Conservation (phyloP, 257 asterid genomes). For the Osmanthus fragrans region DNA sequence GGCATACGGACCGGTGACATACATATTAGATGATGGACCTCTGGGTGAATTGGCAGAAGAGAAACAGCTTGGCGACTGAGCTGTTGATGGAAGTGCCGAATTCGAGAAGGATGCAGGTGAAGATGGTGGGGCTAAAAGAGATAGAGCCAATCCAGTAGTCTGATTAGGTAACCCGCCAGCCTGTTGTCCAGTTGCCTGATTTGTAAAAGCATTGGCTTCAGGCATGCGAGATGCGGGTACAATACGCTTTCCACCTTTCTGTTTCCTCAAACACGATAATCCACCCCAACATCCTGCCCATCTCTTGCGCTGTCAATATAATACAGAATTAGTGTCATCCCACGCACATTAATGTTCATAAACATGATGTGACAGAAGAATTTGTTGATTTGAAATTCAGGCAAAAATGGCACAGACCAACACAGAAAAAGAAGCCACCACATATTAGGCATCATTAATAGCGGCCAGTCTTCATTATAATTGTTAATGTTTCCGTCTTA, state of each 20-base stretch:
- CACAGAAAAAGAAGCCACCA: slow-evolving; percentile 6
- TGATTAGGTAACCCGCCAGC: slow-evolving; percentile 65
- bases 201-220: slow-evolving; percentile 54
- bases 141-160: slow-evolving; percentile 36
- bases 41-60: slow-evolving; percentile 52
- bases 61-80: slow-evolving; percentile 57
- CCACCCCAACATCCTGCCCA: slow-evolving; percentile 91
- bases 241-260: slow-evolving; percentile 87
- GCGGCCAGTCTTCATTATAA: neutral
- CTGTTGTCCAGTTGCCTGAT: slow-evolving; percentile 70
- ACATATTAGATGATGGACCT: slow-evolving; percentile 54
- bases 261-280: slow-evolving; percentile 75
- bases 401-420: neutral
- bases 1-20: slow-evolving; percentile 66
- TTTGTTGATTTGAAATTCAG: slow-evolving; percentile 16
- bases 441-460: neutral
- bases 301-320: slow-evolving; percentile 67
- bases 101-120: slow-evolving; percentile 71
- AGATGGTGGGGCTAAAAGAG: slow-evolving; percentile 72
- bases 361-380: slow-evolving; percentile 6
- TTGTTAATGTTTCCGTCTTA: neutral
- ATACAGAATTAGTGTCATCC: slow-evolving; percentile 20
- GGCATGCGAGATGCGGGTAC: slow-evolving; percentile 84
- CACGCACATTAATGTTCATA: neutral
- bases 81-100: slow-evolving; percentile 54